phyloP scores from a whole-genome alignment of 139 green algal genomes.

The Trebouxia sp. region DNA sequence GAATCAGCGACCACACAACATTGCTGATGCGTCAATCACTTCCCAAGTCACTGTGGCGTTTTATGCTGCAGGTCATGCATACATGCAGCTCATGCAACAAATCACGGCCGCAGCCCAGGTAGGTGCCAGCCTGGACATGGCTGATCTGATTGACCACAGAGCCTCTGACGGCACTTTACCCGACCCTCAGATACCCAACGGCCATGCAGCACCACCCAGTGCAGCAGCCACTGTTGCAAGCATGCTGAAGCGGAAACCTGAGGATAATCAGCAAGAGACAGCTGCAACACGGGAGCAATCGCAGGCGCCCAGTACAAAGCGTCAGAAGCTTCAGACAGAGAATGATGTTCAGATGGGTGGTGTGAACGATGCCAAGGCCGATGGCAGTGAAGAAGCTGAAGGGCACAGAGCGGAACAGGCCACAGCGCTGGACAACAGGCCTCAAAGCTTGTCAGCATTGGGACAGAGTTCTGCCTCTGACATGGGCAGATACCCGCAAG shows the following conservation, averaged over 20 bases:
- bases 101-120: not conserved
- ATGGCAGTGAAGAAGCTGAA: no score
- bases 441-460: not conserved
- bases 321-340: no score
- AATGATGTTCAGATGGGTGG: no score
- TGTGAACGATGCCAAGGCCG: no score
- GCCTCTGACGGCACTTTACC: not conserved
- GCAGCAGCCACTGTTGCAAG: not conserved
- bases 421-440: not conserved
- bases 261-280: not conserved
- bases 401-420: not conserved
- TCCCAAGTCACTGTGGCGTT: no score
- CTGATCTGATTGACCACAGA: not conserved
- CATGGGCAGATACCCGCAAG: no score
- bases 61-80: conserved; percentile 6
- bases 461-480: no score
- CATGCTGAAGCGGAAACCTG: not conserved
- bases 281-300: not conserved
- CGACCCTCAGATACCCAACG: not conserved
- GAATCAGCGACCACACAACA: no score
- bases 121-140: not conserved
- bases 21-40: no score
- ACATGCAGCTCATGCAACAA: conserved; percentile 8
- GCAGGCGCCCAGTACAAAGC: not conserved
- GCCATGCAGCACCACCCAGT: not conserved